Evolutionary conservation across 352 stramenopile genomes (phyloP), one percentile per base, ranked within the genome.

Genomic region (Phytophthora pistaciae): DNA sequence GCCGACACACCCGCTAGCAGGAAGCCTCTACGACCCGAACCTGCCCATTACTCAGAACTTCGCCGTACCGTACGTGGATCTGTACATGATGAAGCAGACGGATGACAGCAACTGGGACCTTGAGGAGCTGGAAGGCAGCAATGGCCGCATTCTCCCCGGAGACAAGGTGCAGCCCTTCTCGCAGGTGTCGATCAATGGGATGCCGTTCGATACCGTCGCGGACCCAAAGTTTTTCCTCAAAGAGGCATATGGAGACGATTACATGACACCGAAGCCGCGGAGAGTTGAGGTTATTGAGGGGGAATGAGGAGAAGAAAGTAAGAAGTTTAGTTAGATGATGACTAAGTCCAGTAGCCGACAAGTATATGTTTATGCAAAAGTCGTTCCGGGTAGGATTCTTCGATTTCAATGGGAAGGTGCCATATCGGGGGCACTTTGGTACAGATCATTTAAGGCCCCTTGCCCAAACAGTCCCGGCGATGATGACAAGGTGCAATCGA

Each of bases 171-270:
- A 54, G 59, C 73, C 77, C 1, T 75, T 69, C 36, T 59, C 52
- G 29, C 23, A 57, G 14, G 70, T 77, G 16, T 52, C n/a, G 5
- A 60, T 83, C 40, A 81, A 81, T 14, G 69, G 74, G 14, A 52
- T 78, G 13, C 14, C 50, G 13, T 79, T 79, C 36, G 66, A 84
- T 33, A 81, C 77, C 36, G 60, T 84, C 38, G 38, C 31, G 0
- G 77, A 84, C 31, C 70, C 73, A 14, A 50, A 68, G 10, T 74
- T 75, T 31, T 83, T 83, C 33, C 56, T 81, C 23, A 64, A n/a
- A 20, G 38, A 63, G 10, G 73, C 77, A 20, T 83, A 83, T 10
- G 73, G 76, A 11, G 14, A 55, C 4, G 62, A 71, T 21, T 81
- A 77, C 56, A 75, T 83, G 69, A 67, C 46, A 0, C 76, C 73